Percentiles rank a stretch among this genome's conserved stretches.
phyloP scores from a whole-genome alignment of 2,329 filamentous ascomycete species.

The Chaetothyriales sp. region DNA sequence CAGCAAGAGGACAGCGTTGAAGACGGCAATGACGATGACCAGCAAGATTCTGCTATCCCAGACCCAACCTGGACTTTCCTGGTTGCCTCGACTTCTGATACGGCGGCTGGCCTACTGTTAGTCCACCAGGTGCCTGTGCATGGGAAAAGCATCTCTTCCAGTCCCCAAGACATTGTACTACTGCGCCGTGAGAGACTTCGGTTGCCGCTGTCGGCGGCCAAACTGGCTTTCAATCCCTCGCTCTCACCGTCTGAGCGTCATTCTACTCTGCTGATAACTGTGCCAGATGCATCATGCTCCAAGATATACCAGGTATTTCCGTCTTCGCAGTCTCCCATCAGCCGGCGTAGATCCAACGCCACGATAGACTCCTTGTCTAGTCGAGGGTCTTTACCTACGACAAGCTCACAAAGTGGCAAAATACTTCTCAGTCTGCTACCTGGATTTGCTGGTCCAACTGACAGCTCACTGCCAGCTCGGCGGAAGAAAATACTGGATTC shows the following conservation, averaged over 20 bases:
- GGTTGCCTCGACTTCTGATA: slow-evolving; percentile 32
- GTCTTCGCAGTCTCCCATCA: slow-evolving; percentile 4
- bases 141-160: slow-evolving; percentile 18
- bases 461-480: slow-evolving; percentile 16
- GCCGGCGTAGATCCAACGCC: slow-evolving; percentile 20
- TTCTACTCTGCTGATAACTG: slow-evolving; percentile 40
- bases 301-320: slow-evolving; percentile 43
- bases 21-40: slow-evolving; percentile 19
- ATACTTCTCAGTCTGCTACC: slow-evolving; percentile 31
- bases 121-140: slow-evolving; percentile 29
- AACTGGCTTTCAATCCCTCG: slow-evolving; percentile 39
- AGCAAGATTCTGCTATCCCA: slow-evolving; percentile 5
- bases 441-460: slow-evolving; percentile 24
- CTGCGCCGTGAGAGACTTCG: slow-evolving; percentile 34
- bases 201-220: slow-evolving; percentile 30
- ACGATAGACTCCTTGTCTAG: slow-evolving; percentile 19
- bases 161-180: slow-evolving; percentile 27
- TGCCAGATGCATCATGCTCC: slow-evolving; percentile 36
- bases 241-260: slow-evolving; percentile 38
- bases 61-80: slow-evolving; percentile 28
- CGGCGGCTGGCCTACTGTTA: slow-evolving; percentile 30
- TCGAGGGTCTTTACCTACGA: slow-evolving; percentile 4
- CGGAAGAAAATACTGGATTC: slow-evolving; percentile 32
- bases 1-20: slow-evolving; percentile 14
- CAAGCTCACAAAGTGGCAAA: slow-evolving; percentile 23